Base-by-base conservation (phyloP, 2,329 filamentous ascomycete species). In the Diaporthe amygdali region DNA sequence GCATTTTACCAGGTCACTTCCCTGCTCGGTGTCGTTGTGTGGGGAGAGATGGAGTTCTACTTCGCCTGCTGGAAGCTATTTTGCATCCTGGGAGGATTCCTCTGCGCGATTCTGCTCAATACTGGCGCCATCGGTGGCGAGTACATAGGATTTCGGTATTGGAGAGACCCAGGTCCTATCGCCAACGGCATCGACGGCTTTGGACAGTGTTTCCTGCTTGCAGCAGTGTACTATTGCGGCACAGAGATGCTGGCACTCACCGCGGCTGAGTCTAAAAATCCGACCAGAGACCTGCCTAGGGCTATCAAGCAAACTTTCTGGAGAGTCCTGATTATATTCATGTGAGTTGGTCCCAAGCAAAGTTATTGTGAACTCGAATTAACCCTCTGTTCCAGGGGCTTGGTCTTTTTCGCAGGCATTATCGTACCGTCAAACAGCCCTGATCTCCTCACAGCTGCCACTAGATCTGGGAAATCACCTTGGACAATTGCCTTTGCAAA, bases 1-100 rank as follows among this genome's bases (percentile, higher is more conserved):
- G 79, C 79, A 5, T 75, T 84, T 10, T 86, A 84, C 69, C 79
- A 84, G 66, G 75, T 73, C 4, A 75, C 85, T 8, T 83, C 81
- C 0, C 79, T 84, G 2, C 72, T 79, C 1, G 78, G 77, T 3
- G 72, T 79, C 8, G 77, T 78, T 8, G 73, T 78, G 20, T 79
- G 78, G 51, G 78, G 77, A 2, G 78, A 79, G 70, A 79, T 79
- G 77, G 77, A 79, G 70, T 78, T 78, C 66, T 79, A 75, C 71
- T 75, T 79, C 14, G 77, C 79, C 2, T 75, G 74, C 5, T 80
- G 78, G 77, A 82, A 82, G 69, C 73, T 82, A 0, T 70, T 80
- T 17, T 79, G 76, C 41, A 75, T 82, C 15, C 69, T 80, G 17
- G 77, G 77, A 47, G 76, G 77, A 20, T 81, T 79, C 64, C 68